Conservation (phyloP, 179 eudicot genomes). For the Vitellaria paradoxa region DNA sequence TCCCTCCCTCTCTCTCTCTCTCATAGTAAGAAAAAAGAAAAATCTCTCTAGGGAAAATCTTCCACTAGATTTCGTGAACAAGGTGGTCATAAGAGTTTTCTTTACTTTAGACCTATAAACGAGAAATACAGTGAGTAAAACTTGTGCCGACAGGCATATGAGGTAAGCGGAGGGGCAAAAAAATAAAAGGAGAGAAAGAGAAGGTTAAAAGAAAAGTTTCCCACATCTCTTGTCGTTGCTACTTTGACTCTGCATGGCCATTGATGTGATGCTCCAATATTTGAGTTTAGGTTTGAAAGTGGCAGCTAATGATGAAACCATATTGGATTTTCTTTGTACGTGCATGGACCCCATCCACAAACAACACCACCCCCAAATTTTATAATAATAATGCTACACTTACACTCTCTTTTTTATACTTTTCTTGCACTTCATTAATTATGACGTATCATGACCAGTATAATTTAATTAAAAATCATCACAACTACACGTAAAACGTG, state of each 20-base stretch:
- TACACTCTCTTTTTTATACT: too few species aligned
- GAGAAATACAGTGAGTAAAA: slow-evolving; percentile 8
- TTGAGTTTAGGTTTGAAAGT: slow-evolving; percentile 41
- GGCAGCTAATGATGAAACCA: neutral
- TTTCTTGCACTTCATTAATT: too few species aligned
- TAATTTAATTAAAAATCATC: too few species aligned
- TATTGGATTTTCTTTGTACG: too few species aligned
- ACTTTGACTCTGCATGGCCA: slow-evolving; percentile 36
- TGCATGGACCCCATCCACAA: too few species aligned
- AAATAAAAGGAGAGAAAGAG: slow-evolving; percentile 6
- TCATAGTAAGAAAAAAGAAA: neutral
- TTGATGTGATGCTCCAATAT: slow-evolving; percentile 28
- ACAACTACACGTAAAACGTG: too few species aligned
- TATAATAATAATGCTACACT: too few species aligned
- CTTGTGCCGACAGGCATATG: slow-evolving; percentile 41
- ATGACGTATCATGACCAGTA: too few species aligned
- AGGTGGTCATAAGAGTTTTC: slow-evolving; percentile 18
- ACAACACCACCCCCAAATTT: too few species aligned
- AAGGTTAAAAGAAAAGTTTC: slow-evolving; percentile 3
- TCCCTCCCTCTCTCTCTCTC: slow-evolving; percentile 15
- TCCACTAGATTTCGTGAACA: slow-evolving; percentile 31
- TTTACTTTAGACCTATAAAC: slow-evolving; percentile 7
- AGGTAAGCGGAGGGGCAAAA: slow-evolving; percentile 8
- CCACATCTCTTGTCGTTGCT: slow-evolving; percentile 7
- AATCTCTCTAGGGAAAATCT: slow-evolving; percentile 8